Evolutionary conservation across 2,329 filamentous ascomycete genomes (phyloP).

Genomic region (Arthrobotrys sphaeroides): DNA sequence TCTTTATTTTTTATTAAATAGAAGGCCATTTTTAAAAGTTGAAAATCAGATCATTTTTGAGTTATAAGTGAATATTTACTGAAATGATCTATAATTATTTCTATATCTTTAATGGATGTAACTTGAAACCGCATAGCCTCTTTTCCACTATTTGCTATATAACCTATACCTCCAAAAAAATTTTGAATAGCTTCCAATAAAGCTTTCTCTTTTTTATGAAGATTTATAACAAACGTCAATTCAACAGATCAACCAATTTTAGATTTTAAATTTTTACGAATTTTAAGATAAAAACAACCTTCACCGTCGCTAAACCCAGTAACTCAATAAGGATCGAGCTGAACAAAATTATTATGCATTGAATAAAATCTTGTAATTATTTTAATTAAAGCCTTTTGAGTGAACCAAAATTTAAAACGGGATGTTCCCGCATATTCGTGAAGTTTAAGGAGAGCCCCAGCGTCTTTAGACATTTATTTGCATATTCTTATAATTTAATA

Average conservation of each 20-base stretch:
- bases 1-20: not conserved
- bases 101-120: not conserved
- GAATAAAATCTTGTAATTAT: no score
- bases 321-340: no score
- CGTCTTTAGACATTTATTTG: no score
- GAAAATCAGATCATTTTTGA: conserved; percentile 3
- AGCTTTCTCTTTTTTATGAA: not conserved
- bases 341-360: no score
- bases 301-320: no score
- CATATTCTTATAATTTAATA: no score
- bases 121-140: not conserved
- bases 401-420: no score
- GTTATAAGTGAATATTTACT: conserved; percentile 18
- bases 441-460: no score
- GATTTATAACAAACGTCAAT: no score
- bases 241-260: not conserved
- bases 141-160: not conserved
- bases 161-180: not conserved
- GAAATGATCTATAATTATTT: conserved; percentile 14
- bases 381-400: no score
- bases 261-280: conserved; percentile 24
- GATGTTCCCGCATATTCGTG: no score
- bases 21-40: conserved; percentile 2
- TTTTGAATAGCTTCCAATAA: conserved; percentile 14
- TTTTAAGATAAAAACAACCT: not conserved